These are phyloP conservation scores for Ceratocystis ficicola DNA, from an alignment of 2,329 filamentous ascomycete species.

Conservation along the genomic window DNA sequence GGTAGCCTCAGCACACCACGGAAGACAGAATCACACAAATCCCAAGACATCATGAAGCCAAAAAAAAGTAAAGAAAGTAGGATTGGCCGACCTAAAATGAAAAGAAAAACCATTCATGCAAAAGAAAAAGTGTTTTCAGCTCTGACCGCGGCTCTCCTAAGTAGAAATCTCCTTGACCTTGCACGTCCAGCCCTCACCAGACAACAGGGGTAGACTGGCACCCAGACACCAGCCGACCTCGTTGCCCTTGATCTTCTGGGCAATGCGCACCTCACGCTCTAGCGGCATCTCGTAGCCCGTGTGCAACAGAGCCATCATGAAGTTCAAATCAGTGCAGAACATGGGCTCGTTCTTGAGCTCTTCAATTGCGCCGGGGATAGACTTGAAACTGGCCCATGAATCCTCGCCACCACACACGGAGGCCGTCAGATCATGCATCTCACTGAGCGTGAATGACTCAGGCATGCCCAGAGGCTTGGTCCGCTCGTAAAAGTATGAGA, in stretches of 20 bases:
- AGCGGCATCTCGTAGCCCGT: constrained; percentile 98
- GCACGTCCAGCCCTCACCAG: constrained; percentile 80
- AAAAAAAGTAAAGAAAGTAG: background rate
- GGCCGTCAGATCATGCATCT: constrained; percentile 73
- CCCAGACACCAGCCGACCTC: constrained; percentile 97
- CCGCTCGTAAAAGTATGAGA: constrained; percentile 97
- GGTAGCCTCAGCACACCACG: constrained; percentile 8
- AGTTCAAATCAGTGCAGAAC: constrained; percentile 89
- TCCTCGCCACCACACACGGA: constrained; percentile 71
- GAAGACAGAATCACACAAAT: background rate
- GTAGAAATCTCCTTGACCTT: constrained; percentile 60
- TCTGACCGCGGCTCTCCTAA: constrained; percentile 3
- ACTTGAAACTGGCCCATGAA: constrained; percentile 65
- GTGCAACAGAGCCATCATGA: constrained; percentile 85
- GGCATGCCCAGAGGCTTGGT: constrained; percentile 92
- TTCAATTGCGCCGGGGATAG: constrained; percentile 62
- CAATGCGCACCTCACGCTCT: constrained; percentile 89
- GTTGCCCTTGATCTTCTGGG: constrained; percentile 96
- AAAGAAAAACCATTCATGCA: background rate
- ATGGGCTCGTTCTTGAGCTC: constrained; percentile 76
- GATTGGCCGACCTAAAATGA: background rate
- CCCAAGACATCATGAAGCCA: background rate
- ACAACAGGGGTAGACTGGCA: constrained; percentile 77
- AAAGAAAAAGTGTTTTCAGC: background rate
- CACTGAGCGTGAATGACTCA: constrained; percentile 84